phyloP scores from a whole-genome alignment of 306 rosid species.

The Hippophae tibetana region DNA sequence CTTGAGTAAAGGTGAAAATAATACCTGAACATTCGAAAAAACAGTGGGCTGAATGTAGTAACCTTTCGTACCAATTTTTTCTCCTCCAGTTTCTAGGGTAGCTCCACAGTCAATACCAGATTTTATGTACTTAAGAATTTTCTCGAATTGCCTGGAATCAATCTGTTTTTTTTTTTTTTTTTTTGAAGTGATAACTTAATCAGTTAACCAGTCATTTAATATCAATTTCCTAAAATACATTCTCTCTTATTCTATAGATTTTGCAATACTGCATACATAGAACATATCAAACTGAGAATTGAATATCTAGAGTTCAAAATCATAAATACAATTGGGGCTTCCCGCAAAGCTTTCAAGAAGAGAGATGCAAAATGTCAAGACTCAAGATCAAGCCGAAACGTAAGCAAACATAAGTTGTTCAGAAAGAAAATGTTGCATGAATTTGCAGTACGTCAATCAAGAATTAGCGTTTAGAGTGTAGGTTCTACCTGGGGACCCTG shows the following conservation, averaged over 20 bases:
- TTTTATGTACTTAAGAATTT: conserved; percentile 64
- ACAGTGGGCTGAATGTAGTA: conserved; percentile 88
- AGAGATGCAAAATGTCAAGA: background rate
- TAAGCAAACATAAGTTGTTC: too few relatives aligned
- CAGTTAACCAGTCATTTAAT: too few relatives aligned
- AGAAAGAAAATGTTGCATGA: background rate
- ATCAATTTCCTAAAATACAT: too few relatives aligned
- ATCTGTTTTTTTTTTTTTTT: conserved; percentile 45
- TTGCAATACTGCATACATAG: too few relatives aligned
- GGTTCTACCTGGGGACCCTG: conserved; percentile 87
- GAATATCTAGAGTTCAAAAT: too few relatives aligned
- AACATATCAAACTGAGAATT: too few relatives aligned
- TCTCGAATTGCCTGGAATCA: conserved; percentile 61
- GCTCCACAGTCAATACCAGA: conserved; percentile 68
- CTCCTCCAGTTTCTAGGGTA: conserved; percentile 87
- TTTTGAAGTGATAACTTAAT: background rate
- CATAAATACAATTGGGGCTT: too few relatives aligned
- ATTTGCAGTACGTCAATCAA: background rate
- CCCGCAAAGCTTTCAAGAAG: too few relatives aligned
- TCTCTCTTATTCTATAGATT: too few relatives aligned
- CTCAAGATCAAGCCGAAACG: background rate
- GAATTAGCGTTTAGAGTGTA: too few relatives aligned
- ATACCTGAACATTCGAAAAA: conserved; percentile 86
- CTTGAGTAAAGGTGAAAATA: background rate
- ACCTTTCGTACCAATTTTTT: conserved; percentile 66